These are phyloP conservation scores for Paulownia fortunei DNA, from an alignment of 257 asterid genomes.

Conservation along the genomic window DNA sequence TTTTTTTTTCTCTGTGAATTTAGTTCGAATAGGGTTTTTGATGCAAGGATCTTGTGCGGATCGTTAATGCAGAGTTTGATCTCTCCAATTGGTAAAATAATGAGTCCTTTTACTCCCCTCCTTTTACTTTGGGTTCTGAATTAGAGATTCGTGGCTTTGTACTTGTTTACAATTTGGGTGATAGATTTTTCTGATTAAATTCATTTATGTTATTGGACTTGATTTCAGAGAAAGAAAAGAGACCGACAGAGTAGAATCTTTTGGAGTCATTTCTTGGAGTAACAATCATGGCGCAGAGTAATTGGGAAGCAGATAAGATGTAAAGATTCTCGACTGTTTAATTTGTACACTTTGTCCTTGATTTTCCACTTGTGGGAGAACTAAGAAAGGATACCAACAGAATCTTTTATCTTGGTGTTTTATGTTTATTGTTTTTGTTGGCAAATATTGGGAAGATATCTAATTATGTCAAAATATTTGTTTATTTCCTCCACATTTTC, in stretches of 20 bases:
- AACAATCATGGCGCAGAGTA: conserved; percentile 80
- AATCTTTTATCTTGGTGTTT: background rate
- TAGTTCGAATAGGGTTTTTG: conserved; percentile 42
- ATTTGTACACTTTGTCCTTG: background rate
- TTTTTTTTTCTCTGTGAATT: conserved; percentile 31
- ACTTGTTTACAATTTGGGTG: background rate
- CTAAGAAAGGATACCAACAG: background rate
- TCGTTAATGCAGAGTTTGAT: conserved; percentile 59
- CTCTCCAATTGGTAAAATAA: conserved; percentile 38
- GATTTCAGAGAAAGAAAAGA: conserved; percentile 31
- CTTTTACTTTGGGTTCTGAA: background rate
- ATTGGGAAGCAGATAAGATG: conserved; percentile 98
- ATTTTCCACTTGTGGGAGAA: background rate
- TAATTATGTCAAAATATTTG: background rate
- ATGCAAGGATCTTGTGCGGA: conserved; percentile 51
- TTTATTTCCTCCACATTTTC: background rate
- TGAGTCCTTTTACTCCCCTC: background rate
- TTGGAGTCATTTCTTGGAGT: conserved; percentile 24
- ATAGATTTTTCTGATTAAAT: background rate
- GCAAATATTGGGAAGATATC: background rate
- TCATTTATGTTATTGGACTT: conserved; percentile 33
- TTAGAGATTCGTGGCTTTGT: background rate
- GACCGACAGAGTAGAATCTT: conserved; percentile 25
- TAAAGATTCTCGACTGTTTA: conserved; percentile 31
- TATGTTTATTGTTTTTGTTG: background rate